Evolutionary conservation across 106 monocot species (phyloP), one percentile per base, ranked within the genome.

Genomic region (Dendrobium huoshanense): DNA sequence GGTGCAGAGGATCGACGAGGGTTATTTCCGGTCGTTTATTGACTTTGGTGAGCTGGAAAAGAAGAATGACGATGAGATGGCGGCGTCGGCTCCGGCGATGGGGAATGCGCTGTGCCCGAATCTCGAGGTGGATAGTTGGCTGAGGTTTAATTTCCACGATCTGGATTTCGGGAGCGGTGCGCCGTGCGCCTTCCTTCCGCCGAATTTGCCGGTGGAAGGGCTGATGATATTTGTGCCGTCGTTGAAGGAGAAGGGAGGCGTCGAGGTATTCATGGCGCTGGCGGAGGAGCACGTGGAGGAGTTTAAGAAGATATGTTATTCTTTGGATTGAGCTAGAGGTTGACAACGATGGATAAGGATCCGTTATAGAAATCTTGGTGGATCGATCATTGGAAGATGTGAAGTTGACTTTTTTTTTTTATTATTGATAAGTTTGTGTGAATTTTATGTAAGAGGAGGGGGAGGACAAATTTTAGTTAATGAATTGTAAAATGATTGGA

Each of bases 41-140:
- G 95, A 95, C 75, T 95, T 93, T 49, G 80, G 89, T 18, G 80
- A 59, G 83, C 78, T 82, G 11, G 77, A 68, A 45, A 79, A 54
- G 15, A 77, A 19, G 0, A 31, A 72, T 7, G 78, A 24, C 7
- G 79, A 68, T n/a, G 72, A 55, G 10, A 64, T 91, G 25, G 77
- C 73, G 49, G 79, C 85, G 4, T 29, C 58, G 5, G 76, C 80
- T 2, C 81, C 81, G 19, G 75, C 67, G 79, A 58, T 68, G 17
- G 81, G 80, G 25, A 41, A 5, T 40, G 42, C 79, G n/a, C 80
- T 92, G 77, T 85, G 83, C 11, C 92, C 94, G 9, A 75, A 87
- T 72, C 5, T 91, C 72, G 93, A 93, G 68, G 93, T 89, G 67
- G 86, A 86, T 24, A 89, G 93, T 67, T 95, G 95, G 95, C 64